A percentile compares a stretch with the other conserved stretches of the same genome.
These are phyloP conservation scores for Asparagopsis taxiformis DNA, from an alignment of 31 red algal genomes.

Conservation along the genomic window DNA sequence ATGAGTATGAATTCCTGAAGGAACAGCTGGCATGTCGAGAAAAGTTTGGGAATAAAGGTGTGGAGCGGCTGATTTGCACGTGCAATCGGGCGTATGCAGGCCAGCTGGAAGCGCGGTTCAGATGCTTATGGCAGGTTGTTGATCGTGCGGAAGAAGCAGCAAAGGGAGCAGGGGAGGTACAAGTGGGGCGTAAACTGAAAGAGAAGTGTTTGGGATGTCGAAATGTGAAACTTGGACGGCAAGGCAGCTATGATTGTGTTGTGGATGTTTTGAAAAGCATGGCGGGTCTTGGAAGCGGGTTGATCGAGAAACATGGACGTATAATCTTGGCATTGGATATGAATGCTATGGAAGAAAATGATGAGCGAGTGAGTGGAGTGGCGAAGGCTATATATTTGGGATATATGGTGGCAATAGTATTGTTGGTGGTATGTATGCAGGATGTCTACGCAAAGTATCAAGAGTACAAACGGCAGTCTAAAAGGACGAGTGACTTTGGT, in stretches of 20 bases:
- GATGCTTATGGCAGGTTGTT: neutral
- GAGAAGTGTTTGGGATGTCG: neutral
- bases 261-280: neutral
- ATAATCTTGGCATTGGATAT: neutral
- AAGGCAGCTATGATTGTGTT: neutral
- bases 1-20: constrained; percentile 13
- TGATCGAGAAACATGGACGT: neutral
- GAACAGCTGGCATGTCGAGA: neutral
- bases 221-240: neutral
- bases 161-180: neutral
- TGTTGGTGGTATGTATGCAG: neutral
- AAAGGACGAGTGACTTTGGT: neutral
- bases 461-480: neutral
- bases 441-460: constrained; percentile 1
- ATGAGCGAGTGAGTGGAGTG: neutral
- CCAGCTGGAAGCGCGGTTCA: neutral
- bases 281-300: neutral
- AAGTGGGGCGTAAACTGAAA: neutral
- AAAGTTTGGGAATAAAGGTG: constrained; percentile 1
- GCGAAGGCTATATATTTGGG: neutral
- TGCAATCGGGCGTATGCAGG: neutral
- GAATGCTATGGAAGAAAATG: neutral
- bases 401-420: constrained; percentile 1
- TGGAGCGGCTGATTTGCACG: neutral
- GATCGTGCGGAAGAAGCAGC: neutral